Percentiles rank a stretch among this genome's conserved stretches.
Evolutionary conservation across 192 early-diverging fungal genomes (phyloP).

Genomic region (Rhizoclosmatium globosum): DNA sequence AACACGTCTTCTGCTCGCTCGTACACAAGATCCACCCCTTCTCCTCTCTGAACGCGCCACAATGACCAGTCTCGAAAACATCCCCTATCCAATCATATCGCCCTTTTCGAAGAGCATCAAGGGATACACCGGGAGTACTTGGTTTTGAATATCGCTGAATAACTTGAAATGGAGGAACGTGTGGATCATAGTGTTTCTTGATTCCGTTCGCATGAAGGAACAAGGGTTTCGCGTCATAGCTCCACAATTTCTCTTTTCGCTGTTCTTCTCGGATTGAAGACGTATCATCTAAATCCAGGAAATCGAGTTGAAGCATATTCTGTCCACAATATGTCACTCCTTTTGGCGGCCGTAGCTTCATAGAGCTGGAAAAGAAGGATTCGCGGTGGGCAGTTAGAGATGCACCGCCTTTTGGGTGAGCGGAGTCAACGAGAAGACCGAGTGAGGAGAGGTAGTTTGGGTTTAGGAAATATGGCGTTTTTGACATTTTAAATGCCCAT

Average conservation of each 20-base stretch:
- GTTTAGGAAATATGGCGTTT: slow-evolving; percentile 28
- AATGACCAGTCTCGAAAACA: slow-evolving; percentile 7
- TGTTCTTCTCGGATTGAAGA: not conserved
- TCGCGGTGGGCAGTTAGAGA: not conserved
- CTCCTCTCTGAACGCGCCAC: slow-evolving; percentile 1
- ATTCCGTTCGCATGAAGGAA: slow-evolving; percentile 34
- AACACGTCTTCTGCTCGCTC: too few relatives aligned
- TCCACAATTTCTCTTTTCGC: not conserved
- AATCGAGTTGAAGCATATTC: slow-evolving; percentile 27
- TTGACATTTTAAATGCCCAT: slow-evolving; percentile 33
- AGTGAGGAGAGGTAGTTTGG: slow-evolving; percentile 1
- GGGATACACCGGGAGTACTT: not conserved
- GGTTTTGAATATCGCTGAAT: slow-evolving; percentile 6
- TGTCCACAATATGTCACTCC: slow-evolving; percentile 17
- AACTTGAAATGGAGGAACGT: slow-evolving; percentile 27
- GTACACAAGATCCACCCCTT: not conserved
- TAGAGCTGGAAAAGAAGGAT: not conserved
- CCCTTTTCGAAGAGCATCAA: not conserved
- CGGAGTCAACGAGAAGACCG: not conserved
- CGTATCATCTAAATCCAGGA: not conserved
- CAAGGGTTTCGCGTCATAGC: not conserved
- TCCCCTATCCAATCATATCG: slow-evolving; percentile 21
- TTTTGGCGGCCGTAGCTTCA: not conserved
- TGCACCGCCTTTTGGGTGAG: not conserved
- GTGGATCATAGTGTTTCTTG: not conserved